Evolutionary conservation across 495 filamentous ascomycete genomes (phyloP).

Genomic region (Tuber indicum): DNA sequence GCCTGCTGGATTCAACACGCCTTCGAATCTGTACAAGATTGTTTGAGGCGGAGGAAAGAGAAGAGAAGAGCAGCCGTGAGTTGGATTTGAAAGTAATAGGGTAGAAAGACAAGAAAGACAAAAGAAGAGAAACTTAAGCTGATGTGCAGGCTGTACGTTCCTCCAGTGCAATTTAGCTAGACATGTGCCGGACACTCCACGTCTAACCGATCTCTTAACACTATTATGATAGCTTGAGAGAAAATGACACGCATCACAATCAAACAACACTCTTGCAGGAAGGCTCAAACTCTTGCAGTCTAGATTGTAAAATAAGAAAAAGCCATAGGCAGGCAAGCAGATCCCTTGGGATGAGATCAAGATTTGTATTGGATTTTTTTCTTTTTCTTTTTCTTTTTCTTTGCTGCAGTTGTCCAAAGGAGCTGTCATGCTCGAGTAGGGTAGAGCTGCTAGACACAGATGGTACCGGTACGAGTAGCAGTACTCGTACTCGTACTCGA

Average conservation of each 20-base stretch:
- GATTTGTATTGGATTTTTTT: not conserved
- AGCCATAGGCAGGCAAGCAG: not conserved
- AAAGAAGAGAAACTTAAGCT: not conserved
- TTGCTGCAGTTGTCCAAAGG: not conserved
- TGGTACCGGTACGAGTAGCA: too few relatives aligned
- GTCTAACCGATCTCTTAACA: not conserved
- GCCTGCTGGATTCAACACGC: not conserved
- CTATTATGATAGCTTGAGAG: not conserved
- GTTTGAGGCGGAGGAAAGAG: not conserved
- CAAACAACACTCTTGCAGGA: not conserved
- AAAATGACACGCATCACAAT: slow-evolving; percentile 1
- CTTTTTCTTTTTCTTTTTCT: not conserved
- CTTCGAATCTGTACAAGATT: not conserved
- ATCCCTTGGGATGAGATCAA: not conserved
- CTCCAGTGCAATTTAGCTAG: not conserved
- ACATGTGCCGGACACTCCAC: not conserved
- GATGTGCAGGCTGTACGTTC: not conserved
- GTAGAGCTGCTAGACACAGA: not conserved
- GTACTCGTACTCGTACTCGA: not conserved
- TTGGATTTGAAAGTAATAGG: not conserved
- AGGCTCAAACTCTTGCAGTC: not conserved
- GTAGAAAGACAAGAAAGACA: not conserved
- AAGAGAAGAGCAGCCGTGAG: not conserved
- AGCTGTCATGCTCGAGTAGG: not conserved
- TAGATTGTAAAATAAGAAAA: not conserved